Conservation (phyloP, 345 rosid species). For the Brassica carinata region DNA sequence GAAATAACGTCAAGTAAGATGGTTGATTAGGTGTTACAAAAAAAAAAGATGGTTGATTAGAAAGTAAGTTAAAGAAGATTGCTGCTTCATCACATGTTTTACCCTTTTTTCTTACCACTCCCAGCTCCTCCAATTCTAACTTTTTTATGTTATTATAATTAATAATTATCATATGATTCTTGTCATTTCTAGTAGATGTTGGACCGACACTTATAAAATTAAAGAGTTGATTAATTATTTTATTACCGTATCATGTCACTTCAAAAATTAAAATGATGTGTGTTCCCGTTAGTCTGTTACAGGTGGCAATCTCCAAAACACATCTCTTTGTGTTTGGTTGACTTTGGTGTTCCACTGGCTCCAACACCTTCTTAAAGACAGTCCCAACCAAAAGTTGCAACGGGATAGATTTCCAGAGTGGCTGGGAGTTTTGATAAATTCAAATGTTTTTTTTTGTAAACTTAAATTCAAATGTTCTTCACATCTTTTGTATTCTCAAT, state of each 20-base stretch:
- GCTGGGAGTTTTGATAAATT: not conserved
- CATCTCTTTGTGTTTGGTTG: not conserved
- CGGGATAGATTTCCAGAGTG: not conserved
- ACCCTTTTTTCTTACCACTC: slow-evolving; percentile 8
- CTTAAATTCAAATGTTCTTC: not conserved
- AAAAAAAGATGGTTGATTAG: slow-evolving; percentile 1
- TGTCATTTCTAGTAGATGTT: slow-evolving; percentile 1
- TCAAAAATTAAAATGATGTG: not conserved
- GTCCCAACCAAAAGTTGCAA: not conserved
- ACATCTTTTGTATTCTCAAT: not conserved
- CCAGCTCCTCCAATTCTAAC: slow-evolving; percentile 1
- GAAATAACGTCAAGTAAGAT: slow-evolving; percentile 4
- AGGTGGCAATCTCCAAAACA: not conserved
- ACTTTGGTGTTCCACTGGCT: not conserved
- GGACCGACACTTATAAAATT: slow-evolving; percentile 5
- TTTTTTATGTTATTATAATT: not conserved
- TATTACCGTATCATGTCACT: not conserved
- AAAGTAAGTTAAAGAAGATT: slow-evolving; percentile 21
- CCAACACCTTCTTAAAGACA: not conserved
- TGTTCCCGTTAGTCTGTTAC: not conserved
- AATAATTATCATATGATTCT: not conserved
- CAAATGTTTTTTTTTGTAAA: no score
- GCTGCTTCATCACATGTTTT: slow-evolving; percentile 30
- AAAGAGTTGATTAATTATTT: not conserved
- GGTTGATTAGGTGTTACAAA: no score